Base-by-base conservation (phyloP, 2,329 filamentous ascomycete genomes). In the Claviceps spartinae region DNA sequence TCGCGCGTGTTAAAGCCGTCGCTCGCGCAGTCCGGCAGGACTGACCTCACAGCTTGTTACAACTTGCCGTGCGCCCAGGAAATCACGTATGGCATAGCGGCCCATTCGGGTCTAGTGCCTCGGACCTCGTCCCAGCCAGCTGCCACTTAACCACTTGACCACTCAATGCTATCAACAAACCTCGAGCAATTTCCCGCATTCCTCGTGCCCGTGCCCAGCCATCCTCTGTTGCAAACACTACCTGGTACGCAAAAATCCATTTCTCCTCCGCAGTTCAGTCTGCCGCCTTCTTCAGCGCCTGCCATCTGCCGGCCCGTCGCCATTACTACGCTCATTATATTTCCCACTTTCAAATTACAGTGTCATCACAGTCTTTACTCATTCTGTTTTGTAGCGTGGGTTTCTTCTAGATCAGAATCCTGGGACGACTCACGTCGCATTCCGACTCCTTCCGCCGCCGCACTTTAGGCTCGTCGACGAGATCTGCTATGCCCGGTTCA, bases 171-270 rank as follows among this genome's bases (percentile, higher is more conserved):
- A 58, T 59, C 60, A 60, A 58, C 63, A 65, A 61, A 46, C 58
- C 49, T 60, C 57, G 60, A 36, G 64, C 62, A 67, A 67, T 68
- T 67, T 68, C 66, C 63, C 64, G 52, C 65, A 63, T 63, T 63
- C 59, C 58, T 60, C 54, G 52, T 56, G 54, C 52, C 48, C 37
- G 24, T 30, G 26, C 41, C 56, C 54, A 55, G 47, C 48, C 52
- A 54, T 53, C 48, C 54, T 48, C 52, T 54, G 46, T 53, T 53
- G 54, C 47, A 42, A 38, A 46, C 48, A 47, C 51, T 47, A 24
- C 46, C 46, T 37, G 18, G 30, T 34, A 38, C 36, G 14, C n/a
- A 49, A 24, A 47, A 51, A 49, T 47, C 48, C 52, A 53, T 53
- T 14, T 40, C 22, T 20, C 47, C 48, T 50, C 55, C 50, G 51